phyloP scores from a whole-genome alignment of 257 asterid genomes.

The Gentiana dahurica region DNA sequence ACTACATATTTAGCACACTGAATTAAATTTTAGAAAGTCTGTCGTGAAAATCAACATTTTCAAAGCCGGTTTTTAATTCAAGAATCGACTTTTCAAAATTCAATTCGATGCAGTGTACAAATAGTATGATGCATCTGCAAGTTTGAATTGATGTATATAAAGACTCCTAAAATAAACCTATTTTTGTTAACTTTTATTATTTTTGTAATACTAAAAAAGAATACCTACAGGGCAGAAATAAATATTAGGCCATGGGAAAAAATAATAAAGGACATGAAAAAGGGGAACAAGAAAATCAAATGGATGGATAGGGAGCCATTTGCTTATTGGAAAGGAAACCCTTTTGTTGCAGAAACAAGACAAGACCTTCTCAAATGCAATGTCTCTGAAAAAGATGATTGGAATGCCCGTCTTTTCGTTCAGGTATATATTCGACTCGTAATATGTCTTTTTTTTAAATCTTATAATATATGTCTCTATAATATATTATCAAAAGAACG shows the following conservation, averaged over 20 bases:
- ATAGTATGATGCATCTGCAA: too few relatives aligned
- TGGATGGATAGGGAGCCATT: conserved; percentile 21
- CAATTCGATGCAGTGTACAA: too few relatives aligned
- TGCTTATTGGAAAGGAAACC: conserved; percentile 32
- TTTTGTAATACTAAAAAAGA: neutral
- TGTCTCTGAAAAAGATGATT: conserved; percentile 18
- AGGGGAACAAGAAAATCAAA: conserved; percentile 14
- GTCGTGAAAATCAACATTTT: too few relatives aligned
- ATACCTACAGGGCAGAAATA: conserved; percentile 28
- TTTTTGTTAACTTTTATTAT: neutral
- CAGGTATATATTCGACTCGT: conserved; percentile 7
- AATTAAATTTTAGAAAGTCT: too few relatives aligned
- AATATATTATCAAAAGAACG: too few relatives aligned
- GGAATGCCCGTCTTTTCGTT: conserved; percentile 18
- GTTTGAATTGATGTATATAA: too few relatives aligned
- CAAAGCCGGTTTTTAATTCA: too few relatives aligned
- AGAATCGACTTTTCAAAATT: too few relatives aligned
- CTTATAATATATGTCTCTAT: too few relatives aligned
- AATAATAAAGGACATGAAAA: conserved; percentile 12
- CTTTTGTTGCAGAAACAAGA: conserved; percentile 19
- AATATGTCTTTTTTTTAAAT: too few relatives aligned
- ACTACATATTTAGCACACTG: too few relatives aligned
- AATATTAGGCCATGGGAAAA: conserved; percentile 27
- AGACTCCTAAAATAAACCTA: neutral
- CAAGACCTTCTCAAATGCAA: conserved; percentile 21